Base-by-base conservation (phyloP, 305 asterid species). In the Caryopteris hybrid region DNA sequence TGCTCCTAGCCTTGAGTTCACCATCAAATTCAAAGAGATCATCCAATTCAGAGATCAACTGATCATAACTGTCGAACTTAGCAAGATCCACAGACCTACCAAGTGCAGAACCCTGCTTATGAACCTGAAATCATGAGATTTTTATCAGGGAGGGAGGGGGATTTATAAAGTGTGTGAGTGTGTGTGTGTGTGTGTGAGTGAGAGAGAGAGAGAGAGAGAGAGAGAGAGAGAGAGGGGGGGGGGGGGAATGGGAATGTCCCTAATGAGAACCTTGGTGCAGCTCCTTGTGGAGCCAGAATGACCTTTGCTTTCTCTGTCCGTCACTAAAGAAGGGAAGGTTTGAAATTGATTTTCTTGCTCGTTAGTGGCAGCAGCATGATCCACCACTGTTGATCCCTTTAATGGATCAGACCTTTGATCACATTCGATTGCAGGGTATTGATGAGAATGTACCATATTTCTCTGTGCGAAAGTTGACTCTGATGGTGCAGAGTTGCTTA, bases 71-170 rank as follows among this genome's bases (percentile, higher is more conserved):
- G 72, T 72, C 79, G 74, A 91, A 91, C 76, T 83, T 91, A 10
- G 91, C 67, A 71, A 94, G 98, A 81, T 94, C 96, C 68, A 94
- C 90, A 8, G 99, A 94, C 74, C 99, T 86, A 61, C 98, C 99
- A 18, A 94, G 97, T 39, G 96, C 95, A 47, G 85, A 72, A 14
- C 99, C 99, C 70, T 86, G 96, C 79, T 94, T 94, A 62, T 86
- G 99, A 73, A 84, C 89, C 89, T 84, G 77, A 59, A 66, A 66
- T 53, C 11, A 31, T 54, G 56, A 42, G 0, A 31, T 45, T 17
- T 25, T 63, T 27, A 31, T 54, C 8, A 18, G 31, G 18, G 52
- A 39, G 41, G 5, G 45, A 39, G 27, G 16, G 23, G 1, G 14
- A 1, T n/a, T n/a, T n/a, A n/a, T n/a, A n/a, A n/a, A n/a, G n/a